Evolutionary conservation across 305 asterid genomes (phyloP).

Genomic region (Coffea humblotiana): DNA sequence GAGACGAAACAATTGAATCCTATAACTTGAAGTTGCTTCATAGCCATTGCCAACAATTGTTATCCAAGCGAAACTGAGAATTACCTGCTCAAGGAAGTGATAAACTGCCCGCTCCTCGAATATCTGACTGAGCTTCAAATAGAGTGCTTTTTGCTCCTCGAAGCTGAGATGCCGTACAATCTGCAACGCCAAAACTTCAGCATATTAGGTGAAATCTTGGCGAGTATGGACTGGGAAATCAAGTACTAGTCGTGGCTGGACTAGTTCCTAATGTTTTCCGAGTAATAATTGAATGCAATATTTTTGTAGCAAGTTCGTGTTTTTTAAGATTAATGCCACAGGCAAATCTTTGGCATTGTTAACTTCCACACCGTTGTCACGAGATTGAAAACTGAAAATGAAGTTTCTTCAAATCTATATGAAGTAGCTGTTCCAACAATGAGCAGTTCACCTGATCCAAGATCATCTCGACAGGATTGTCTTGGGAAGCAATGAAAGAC

Average conservation of each 20-base stretch:
- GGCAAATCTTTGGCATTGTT: background rate
- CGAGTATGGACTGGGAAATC: background rate
- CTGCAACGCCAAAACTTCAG: conserved; percentile 34
- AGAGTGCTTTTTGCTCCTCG: conserved; percentile 64
- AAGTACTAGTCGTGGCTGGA: background rate
- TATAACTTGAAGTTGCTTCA: background rate
- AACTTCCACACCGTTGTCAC: background rate
- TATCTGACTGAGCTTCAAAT: conserved; percentile 57
- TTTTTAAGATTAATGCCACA: too few relatives aligned
- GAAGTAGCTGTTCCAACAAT: background rate
- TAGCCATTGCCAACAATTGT: background rate
- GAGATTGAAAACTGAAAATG: background rate
- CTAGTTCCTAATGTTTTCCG: background rate
- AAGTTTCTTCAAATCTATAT: background rate
- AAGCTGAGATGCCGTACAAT: conserved; percentile 61
- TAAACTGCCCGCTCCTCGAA: conserved; percentile 44
- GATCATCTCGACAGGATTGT: conserved; percentile 78
- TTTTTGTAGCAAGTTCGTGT: background rate
- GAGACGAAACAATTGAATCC: background rate
- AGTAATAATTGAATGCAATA: background rate
- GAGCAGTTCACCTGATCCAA: conserved; percentile 71
- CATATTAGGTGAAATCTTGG: background rate
- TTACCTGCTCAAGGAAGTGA: conserved; percentile 19
- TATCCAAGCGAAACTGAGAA: background rate
- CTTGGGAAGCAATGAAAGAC: conserved; percentile 73